Base-by-base conservation (phyloP, 306 rosid genomes). In the Begonia peltatifolia region DNA sequence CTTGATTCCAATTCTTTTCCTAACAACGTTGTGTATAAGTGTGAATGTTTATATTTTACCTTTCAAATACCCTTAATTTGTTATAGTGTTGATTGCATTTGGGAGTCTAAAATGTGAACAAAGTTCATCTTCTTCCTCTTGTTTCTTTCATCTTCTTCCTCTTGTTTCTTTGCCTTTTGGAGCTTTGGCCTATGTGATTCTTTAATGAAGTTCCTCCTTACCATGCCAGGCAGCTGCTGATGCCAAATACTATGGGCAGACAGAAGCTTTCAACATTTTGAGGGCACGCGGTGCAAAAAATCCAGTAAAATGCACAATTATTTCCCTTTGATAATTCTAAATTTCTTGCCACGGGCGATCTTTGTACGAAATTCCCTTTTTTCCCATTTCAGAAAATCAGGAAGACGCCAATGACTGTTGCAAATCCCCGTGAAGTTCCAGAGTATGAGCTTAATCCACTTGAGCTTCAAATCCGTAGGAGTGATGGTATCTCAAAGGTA, bases 361-460 rank as follows among this genome's bases (percentile, higher is more conserved):
- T 30, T 30, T 30, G 3, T 30, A 30, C 38, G 6, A 30, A 20
- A 30, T 30, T 60, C 48, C 77, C 60, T 55, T 20, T 18, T 13
- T 47, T 35, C 38, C 38, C 38, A 30, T 53, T 61, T 53, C 61
- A 92, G 99, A 92, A 87, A 79, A 58, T 67, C 71, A 83, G 83
- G 81, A 92, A 75, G 76, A 92, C 99, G 9, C 99, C 99, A 15
- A 92, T 92, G 99, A 56, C 87, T 11, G 99, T 92, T 62, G 87
- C 94, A 9, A 86, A 92, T 81, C 96, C 99, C 61, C 83, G 94
- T 58, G 99, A 92, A 76, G 93, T 92, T 74, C 99, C 99, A 1
- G 99, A 92, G 70, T 92, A 92, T 55, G 99, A 92, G 79, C 99
- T 92, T 61, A 92, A 92, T 78, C 99, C 99, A 6, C 66, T 75